phyloP scores from a whole-genome alignment of 2,329 filamentous ascomycete species.

The Aureobasidium subglaciale region DNA sequence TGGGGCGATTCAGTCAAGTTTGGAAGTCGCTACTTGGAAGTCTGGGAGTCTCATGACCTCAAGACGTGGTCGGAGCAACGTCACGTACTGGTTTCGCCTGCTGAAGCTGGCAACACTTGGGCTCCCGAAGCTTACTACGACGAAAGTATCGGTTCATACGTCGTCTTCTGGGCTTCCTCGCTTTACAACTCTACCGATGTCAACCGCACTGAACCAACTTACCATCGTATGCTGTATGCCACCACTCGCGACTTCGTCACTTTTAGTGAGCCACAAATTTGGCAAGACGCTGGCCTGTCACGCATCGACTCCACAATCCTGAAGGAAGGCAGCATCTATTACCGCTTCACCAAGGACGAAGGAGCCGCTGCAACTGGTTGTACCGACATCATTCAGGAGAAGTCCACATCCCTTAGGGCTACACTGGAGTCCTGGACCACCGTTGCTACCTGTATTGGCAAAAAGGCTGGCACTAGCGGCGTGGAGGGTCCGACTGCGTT shows the following conservation, averaged over 20 bases:
- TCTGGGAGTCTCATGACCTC: constrained; percentile 48
- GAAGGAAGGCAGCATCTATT: constrained; percentile 36
- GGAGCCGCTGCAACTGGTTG: constrained; percentile 44
- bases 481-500: constrained; percentile 50
- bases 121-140: constrained; percentile 49
- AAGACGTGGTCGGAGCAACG: constrained; percentile 46
- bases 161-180: constrained; percentile 42
- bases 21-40: constrained; percentile 45
- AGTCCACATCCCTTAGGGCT: constrained; percentile 37
- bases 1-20: constrained; percentile 43
- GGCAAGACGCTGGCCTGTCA: constrained; percentile 47
- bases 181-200: constrained; percentile 39
- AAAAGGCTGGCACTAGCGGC: constrained; percentile 40
- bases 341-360: constrained; percentile 52
- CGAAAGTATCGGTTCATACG: constrained; percentile 35
- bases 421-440: constrained; percentile 38
- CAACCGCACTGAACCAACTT: constrained; percentile 37
- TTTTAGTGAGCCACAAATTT: constrained; percentile 42
- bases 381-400: constrained; percentile 49
- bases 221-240: constrained; percentile 48
- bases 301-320: constrained; percentile 49
- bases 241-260: constrained; percentile 46
- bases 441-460: constrained; percentile 44
- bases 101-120: constrained; percentile 48
- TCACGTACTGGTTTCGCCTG: constrained; percentile 43